Percentiles rank a stretch among this genome's conserved stretches.
These are phyloP conservation scores for Fistulinella staudtii DNA, from an alignment of 1,284 basidiomycete species.

Conservation along the genomic window DNA sequence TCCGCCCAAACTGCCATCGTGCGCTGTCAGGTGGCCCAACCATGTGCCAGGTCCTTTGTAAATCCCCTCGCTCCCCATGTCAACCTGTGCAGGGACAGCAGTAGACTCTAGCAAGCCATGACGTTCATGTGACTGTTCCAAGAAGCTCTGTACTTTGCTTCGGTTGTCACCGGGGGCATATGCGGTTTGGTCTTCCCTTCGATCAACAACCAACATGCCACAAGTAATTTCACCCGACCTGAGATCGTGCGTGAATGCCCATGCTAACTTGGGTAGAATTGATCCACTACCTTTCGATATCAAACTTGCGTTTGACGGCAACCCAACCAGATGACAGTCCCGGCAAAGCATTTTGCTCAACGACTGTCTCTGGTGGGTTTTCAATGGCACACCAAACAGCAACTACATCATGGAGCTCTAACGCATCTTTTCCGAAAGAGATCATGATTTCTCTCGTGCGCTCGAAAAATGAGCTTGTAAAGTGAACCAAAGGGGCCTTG, in stretches of 20 bases:
- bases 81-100: conserved; percentile 51
- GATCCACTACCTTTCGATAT: conserved; percentile 60
- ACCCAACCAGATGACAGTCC: conserved; percentile 49
- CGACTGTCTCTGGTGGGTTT: conserved; percentile 48
- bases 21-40: conserved; percentile 13
- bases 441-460: conserved; percentile 69
- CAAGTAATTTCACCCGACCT: conserved; percentile 57
- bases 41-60: conserved; percentile 21
- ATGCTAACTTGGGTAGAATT: not conserved
- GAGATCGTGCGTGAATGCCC: conserved; percentile 1
- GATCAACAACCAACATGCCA: conserved; percentile 73
- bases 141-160: conserved; percentile 52
- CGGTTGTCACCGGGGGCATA: conserved; percentile 63
- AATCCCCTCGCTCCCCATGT: conserved; percentile 38
- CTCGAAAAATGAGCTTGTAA: conserved; percentile 77
- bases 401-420: conserved; percentile 83
- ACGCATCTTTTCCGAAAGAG: conserved; percentile 71
- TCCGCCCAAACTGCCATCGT: conserved; percentile 20
- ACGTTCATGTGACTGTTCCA: conserved; percentile 37
- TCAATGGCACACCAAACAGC: conserved; percentile 78
- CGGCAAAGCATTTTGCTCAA: conserved; percentile 22
- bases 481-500: conserved; percentile 62
- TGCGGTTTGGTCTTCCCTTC: conserved; percentile 54
- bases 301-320: conserved; percentile 50
- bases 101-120: conserved; percentile 46